Evolutionary conservation across 1,139 yeast species (phyloP), one percentile per base, ranked within the genome.

Genomic region (Blastobotrys ciferrii): DNA sequence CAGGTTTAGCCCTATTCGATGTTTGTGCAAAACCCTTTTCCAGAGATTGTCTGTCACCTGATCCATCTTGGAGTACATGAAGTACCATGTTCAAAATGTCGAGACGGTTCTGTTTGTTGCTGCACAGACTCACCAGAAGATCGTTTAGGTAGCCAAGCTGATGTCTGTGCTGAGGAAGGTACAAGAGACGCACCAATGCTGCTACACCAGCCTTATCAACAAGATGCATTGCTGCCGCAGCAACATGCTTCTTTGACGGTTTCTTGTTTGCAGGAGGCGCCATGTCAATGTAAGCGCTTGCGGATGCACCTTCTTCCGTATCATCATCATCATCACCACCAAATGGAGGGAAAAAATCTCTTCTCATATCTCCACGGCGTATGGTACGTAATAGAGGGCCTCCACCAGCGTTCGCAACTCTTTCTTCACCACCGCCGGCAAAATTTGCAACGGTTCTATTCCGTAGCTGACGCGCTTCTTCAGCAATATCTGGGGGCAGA

Each of bases 151-250:
- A 69, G 52, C 82, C 89, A 46, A 94, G 72, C 47, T 84, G 84
- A 32, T 40, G 31, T n/a, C 32, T 32, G 50, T 73, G 74, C 56
- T 84, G 87, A 1, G 95, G 92, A 15, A 85, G 75, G 66, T 87
- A 91, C 5, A 88, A 70, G 38, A 87, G 72, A 52, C 91, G 76
- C 46, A 87, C 66, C 38, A 91, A 61, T 0, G 95, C 76, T 4
- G 94, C 83, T 51, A 87, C 79, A 18, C 96, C 96, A 11, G 80
- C 70, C 47, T 81, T 77, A 58, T 91, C 97, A 48, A 87, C 74
- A 50, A 89, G 67, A 2, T 95, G 88, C 38, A 61, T 47, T 2
- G 65, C 53, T 2, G 67, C 66, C 4, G 63, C 62, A 6, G 61
- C 53, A 7, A 57, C 50, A 14, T 53, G 50, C 49, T 59, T 60